A percentile compares a stretch with the other conserved stretches of the same genome.
These are phyloP conservation scores for Hevea brasiliensis DNA, from an alignment of 345 rosid genomes.

Conservation along the genomic window DNA sequence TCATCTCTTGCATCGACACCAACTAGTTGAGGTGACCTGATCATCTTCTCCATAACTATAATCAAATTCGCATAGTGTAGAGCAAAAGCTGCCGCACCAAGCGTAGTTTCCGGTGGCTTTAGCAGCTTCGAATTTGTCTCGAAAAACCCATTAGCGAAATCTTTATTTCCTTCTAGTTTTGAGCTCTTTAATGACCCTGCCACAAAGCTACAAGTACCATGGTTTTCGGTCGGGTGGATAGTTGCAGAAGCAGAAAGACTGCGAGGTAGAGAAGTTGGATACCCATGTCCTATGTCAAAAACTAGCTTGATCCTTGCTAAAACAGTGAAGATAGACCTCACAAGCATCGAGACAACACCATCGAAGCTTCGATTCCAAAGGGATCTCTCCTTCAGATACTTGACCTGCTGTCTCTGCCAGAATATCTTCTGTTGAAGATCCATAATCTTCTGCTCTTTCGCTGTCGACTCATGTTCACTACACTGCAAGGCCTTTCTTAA, in stretches of 20 bases:
- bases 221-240: conserved; percentile 62
- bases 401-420: conserved; percentile 75
- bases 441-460: conserved; percentile 49
- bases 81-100: conserved; percentile 77
- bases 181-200: conserved; percentile 42
- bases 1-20: conserved; percentile 92
- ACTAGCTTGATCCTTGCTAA: conserved; percentile 71
- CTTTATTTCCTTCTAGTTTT: conserved; percentile 20
- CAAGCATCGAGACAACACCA: conserved; percentile 54
- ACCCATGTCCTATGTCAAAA: conserved; percentile 54
- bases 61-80: conserved; percentile 84
- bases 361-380: conserved; percentile 86
- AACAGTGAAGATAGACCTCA: conserved; percentile 60
- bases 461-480: conserved; percentile 28
- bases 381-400: conserved; percentile 75
- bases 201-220: conserved; percentile 30
- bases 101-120: conserved; percentile 65
- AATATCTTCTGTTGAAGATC: conserved; percentile 68
- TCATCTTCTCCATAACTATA: conserved; percentile 90
- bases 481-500: conserved; percentile 46
- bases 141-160: conserved; percentile 40
- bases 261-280: conserved; percentile 55
- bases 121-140: conserved; percentile 61
- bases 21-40: conserved; percentile 82
- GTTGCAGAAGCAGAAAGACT: conserved; percentile 80